Conservation (phyloP, 495 filamentous ascomycete species). For the Elaphomyces granulatus region DNA sequence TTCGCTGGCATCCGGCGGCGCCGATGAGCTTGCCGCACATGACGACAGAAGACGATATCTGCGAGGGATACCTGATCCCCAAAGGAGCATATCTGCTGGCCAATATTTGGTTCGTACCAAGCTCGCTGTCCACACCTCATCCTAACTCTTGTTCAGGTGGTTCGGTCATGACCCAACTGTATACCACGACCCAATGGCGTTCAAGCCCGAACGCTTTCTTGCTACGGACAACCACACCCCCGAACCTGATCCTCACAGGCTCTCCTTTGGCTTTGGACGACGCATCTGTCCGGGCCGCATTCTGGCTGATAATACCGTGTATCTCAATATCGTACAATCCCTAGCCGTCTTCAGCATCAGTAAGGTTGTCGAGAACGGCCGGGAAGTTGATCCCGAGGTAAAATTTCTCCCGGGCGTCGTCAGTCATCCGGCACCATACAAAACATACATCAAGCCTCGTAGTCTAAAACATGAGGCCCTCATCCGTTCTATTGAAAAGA, state of each 20-base stretch:
- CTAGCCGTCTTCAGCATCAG: slow-evolving; percentile 28
- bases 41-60: slow-evolving; percentile 37
- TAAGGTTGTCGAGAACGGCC: slow-evolving; percentile 17
- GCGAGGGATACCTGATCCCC: slow-evolving; percentile 37
- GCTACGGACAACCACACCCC: slow-evolving; percentile 7
- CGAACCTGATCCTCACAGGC: slow-evolving; percentile 18
- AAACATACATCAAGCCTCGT: slow-evolving; percentile 19
- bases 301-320: slow-evolving; percentile 24
- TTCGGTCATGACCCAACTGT: slow-evolving; percentile 20
- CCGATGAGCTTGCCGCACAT: slow-evolving; percentile 41
- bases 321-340: slow-evolving; percentile 18
- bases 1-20: slow-evolving; percentile 30
- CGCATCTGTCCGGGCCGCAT: slow-evolving; percentile 25
- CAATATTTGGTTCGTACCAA: slow-evolving; percentile 28
- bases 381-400: slow-evolving; percentile 13
- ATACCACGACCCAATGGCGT: slow-evolving; percentile 20
- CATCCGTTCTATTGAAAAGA: slow-evolving; percentile 22
- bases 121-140: neutral
- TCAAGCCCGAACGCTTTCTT: slow-evolving; percentile 26
- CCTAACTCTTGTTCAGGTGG: slow-evolving; percentile 8
- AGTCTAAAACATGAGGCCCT: slow-evolving; percentile 17
- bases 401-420: slow-evolving; percentile 24
- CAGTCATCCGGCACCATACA: slow-evolving; percentile 25
- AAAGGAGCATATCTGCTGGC: slow-evolving; percentile 30
- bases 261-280: slow-evolving; percentile 26